Evolutionary conservation across 2,329 filamentous ascomycete genomes (phyloP).

Genomic region (Clarireedia hainanense): DNA sequence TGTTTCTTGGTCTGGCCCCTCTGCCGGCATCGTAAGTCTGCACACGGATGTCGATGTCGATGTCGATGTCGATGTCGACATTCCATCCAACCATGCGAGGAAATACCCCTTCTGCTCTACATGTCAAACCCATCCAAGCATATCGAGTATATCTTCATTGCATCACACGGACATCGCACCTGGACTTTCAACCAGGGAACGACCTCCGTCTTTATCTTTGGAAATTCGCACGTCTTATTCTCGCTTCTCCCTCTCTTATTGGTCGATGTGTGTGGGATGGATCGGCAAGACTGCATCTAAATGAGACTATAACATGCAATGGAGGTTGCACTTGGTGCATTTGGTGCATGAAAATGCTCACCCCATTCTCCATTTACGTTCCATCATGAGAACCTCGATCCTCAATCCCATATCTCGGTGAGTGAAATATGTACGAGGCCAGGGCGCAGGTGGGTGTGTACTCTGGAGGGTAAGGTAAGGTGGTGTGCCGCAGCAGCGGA

Average conservation of each 20-base stretch:
- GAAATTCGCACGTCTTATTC: background rate
- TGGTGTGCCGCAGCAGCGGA: too few species aligned
- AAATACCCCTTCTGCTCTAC: background rate
- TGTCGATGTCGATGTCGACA: background rate
- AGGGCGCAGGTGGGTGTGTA: too few species aligned
- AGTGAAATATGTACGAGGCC: too few species aligned
- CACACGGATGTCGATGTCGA: background rate
- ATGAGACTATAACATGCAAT: conserved; percentile 5
- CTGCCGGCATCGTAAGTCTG: too few species aligned
- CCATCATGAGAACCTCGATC: too few species aligned
- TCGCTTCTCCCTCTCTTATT: background rate
- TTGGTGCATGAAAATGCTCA: background rate
- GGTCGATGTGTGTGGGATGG: background rate
- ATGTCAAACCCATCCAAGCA: background rate
- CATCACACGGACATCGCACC: conserved; percentile 4
- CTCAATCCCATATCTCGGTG: too few species aligned
- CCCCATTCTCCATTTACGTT: too few species aligned
- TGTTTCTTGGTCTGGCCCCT: too few species aligned
- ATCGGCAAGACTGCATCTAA: conserved; percentile 6
- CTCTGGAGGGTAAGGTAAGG: too few species aligned
- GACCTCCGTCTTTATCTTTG: background rate
- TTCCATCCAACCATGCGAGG: too few species aligned
- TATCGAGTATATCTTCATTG: background rate
- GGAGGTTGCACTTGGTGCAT: background rate
- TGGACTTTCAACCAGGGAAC: background rate